Percentiles rank a stretch among this genome's conserved stretches.
Evolutionary conservation across 2,329 filamentous ascomycete genomes (phyloP).

Genomic region (Aureobasidium sp.): DNA sequence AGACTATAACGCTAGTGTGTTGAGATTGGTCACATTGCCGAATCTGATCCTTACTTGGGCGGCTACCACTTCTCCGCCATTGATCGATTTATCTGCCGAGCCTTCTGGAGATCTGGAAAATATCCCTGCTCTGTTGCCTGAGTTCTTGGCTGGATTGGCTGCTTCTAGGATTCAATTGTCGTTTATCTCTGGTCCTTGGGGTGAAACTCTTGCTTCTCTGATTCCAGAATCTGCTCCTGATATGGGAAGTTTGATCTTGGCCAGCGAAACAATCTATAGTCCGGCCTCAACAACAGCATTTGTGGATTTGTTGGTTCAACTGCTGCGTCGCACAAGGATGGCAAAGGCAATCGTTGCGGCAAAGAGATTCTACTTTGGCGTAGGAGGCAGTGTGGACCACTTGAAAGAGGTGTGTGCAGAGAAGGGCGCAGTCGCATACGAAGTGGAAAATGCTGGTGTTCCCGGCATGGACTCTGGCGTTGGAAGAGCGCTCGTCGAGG

Average conservation of each 20-base stretch:
- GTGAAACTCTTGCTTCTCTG: conserved; percentile 49
- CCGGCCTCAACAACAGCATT: conserved; percentile 63
- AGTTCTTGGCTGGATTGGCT: conserved; percentile 50
- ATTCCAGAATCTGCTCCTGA: conserved; percentile 34
- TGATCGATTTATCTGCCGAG: conserved; percentile 13
- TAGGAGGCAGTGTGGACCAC: conserved; percentile 72
- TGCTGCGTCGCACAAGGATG: conserved; percentile 45
- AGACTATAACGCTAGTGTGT: conserved; percentile 72
- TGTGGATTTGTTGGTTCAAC: conserved; percentile 53
- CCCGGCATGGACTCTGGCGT: conserved; percentile 36
- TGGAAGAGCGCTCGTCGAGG: conserved; percentile 39
- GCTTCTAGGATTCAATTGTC: conserved; percentile 47
- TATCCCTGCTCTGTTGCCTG: conserved; percentile 46
- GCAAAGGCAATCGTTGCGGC: conserved; percentile 62
- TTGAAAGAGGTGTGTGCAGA: conserved; percentile 45
- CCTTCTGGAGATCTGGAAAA: conserved; percentile 50
- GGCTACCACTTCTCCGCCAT: conserved; percentile 16
- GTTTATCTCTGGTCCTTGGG: conserved; percentile 71
- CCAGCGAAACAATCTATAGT: conserved; percentile 77
- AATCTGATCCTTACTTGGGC: conserved; percentile 66
- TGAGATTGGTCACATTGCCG: conserved; percentile 69
- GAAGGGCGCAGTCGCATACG: conserved; percentile 36
- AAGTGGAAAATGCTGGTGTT: conserved; percentile 39
- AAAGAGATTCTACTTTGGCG: conserved; percentile 76
- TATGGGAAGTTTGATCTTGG: conserved; percentile 50